A percentile compares a stretch with the other conserved stretches of the same genome.
Conservation (phyloP, 2,329 filamentous ascomycete genomes). For the Hypoxylon sp. region DNA sequence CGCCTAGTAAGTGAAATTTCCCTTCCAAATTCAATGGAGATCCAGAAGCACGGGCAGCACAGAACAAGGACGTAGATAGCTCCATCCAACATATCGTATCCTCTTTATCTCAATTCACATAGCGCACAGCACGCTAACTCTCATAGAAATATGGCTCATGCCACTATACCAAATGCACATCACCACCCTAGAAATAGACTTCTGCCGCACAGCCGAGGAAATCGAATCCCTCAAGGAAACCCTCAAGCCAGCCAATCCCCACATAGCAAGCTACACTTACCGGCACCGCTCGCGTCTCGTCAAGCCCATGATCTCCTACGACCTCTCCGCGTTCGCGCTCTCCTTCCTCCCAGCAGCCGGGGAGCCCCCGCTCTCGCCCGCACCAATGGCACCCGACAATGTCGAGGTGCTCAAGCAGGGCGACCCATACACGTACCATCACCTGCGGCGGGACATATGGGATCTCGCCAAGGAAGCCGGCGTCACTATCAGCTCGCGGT, state of each 20-base stretch:
- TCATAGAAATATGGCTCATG: constrained; percentile 86
- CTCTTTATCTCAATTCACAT: not conserved
- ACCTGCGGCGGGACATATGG: constrained; percentile 85
- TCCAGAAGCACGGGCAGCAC: not conserved
- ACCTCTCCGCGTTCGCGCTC: constrained; percentile 85
- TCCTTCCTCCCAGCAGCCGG: constrained; percentile 86
- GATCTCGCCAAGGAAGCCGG: constrained; percentile 71
- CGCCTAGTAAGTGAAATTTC: constrained; percentile 72
- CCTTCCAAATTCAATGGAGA: not conserved
- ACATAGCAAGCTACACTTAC: constrained; percentile 75
- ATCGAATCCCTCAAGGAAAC: constrained; percentile 72
- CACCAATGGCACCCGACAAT: constrained; percentile 56
- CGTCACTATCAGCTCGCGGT: constrained; percentile 80
- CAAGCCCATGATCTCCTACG: constrained; percentile 86
- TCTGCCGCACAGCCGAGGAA: constrained; percentile 78
- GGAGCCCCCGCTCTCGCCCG: constrained; percentile 62
- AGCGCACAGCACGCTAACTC: not conserved
- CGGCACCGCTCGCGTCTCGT: constrained; percentile 79
- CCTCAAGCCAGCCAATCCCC: constrained; percentile 68
- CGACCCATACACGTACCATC: constrained; percentile 88
- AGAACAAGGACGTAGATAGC: not conserved
- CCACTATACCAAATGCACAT: constrained; percentile 83
- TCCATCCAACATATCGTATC: not conserved
- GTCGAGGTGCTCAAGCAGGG: constrained; percentile 58
- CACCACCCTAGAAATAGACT: constrained; percentile 87